phyloP scores from a whole-genome alignment of 495 filamentous ascomycete species.

The Lophium mytilinum region DNA sequence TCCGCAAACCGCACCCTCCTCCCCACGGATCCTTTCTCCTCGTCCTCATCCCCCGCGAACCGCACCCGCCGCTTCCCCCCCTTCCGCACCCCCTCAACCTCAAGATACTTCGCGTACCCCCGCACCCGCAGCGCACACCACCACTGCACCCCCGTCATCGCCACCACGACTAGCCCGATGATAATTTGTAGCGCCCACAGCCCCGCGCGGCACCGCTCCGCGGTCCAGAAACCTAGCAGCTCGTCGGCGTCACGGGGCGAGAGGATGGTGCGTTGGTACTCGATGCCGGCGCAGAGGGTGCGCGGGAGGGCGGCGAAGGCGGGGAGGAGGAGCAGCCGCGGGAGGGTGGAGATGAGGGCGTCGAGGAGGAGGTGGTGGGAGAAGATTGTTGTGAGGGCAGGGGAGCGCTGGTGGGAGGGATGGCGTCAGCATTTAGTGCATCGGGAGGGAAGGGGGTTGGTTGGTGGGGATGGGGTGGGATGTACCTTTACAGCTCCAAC shows the following conservation, averaged over 20 bases:
- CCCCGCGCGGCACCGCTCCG: neutral
- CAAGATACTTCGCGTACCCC: conserved; percentile 2
- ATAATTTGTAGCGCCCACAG: conserved; percentile 4
- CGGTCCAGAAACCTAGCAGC: neutral
- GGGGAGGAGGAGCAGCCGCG: neutral
- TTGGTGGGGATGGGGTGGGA: neutral
- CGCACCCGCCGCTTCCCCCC: neutral
- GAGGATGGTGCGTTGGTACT: neutral
- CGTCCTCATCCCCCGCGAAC: neutral
- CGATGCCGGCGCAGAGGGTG: neutral
- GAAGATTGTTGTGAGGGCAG: conserved; percentile 2
- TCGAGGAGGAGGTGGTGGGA: conserved; percentile 10
- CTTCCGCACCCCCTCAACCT: neutral
- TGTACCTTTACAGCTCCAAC: conserved; percentile 14
- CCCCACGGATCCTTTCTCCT: neutral
- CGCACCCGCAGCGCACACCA: conserved; percentile 11
- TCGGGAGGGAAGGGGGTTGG: too few relatives aligned
- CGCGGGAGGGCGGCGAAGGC: neutral
- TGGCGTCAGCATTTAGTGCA: too few relatives aligned
- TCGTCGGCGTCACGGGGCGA: neutral
- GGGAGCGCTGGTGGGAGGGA: neutral
- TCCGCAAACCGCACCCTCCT: neutral
- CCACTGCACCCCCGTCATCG: conserved; percentile 20
- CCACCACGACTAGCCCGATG: neutral
- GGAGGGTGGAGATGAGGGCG: conserved; percentile 3